Base-by-base conservation (phyloP, 2,329 filamentous ascomycete species). In the Chaetomiaceae sp. region DNA sequence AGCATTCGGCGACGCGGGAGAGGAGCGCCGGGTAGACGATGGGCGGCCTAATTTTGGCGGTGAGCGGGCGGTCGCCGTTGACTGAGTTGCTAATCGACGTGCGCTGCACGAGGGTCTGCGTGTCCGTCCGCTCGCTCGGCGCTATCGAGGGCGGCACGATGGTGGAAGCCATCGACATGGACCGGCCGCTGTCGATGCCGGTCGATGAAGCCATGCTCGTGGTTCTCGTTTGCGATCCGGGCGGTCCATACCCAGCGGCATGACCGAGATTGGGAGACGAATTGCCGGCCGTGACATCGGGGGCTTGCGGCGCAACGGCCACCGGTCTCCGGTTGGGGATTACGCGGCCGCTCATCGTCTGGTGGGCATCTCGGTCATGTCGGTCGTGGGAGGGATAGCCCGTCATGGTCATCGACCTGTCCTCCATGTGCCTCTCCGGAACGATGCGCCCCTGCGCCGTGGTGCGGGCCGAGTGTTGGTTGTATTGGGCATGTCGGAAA, bases 391-490 rank as follows among this genome's bases (percentile, higher is more conserved):
- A 76, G 56, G 88, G 64, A 50, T 70, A 74, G 17, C 86, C 88
- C 5, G 85, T 93, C 84, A 98, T 84, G 37, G 91, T 95, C 93
- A 97, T 97, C 53, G 93, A 83, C 48, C 93, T 81, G 65, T 97
- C 91, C 59, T 94, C 88, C 48, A 53, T 45, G 51, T 90, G 86
- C 44, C 91, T 82, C 62, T 96, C 90, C 1, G 93, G 93, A 8
- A 98, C 89, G 29, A 93, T 75, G 50, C 93, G 80, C 26, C 93
- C 93, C 64, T 96, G 90, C 8, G 90, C 88, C 3, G 93, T 98
- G 39, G 88, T 95, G 51, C 84, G 78, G 2, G 88, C 83, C 57
- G 77, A 71, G 50, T 72, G 73, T 53, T 69, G 71, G 56, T 82
- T 79, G 61, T 88, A 91, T 24, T 82, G 84, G 49, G 85, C 81